Base-by-base conservation (phyloP, 129 eudicot genomes). In the Artemisia argyi region DNA sequence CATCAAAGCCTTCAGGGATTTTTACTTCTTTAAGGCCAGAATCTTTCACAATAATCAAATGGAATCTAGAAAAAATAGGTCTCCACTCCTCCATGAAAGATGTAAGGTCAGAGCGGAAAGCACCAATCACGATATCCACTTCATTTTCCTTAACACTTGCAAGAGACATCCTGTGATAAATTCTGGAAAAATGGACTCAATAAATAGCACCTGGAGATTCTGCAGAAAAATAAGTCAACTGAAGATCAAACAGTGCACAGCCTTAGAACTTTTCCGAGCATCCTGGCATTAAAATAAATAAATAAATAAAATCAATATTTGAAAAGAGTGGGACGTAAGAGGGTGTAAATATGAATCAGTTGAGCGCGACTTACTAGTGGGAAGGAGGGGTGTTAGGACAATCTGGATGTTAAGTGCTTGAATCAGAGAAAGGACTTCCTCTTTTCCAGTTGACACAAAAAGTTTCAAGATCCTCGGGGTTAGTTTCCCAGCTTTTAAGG, bases 51-150 rank as follows among this genome's bases (percentile, higher is more conserved):
- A 95, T 86, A 66, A 95, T 95, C 76, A 90, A 74, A 82, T 95
- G 99, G 82, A 78, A 95, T 52, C 83, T 79, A 66, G 99, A 90
- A 76, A 94, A 85, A n/a, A 94, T 44, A 11, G 96, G 85, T 48
- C 86, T 78, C 99, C 99, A 95, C 42, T 83, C 96, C 44, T 95
- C 90, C 94, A 95, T 48, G 79, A 90, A 95, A 51, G 91, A 81
- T 55, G 96, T 86, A 13, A 95, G 97, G 68, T 95, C 96, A 10
- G 83, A 61, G 30, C 82, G 89, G 44, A 95, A 79, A 15, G 97
- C 99, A 39, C 85, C 99, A 66, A 95, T 90, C 71, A 95, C 99
- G 58, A 95, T 95, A 77, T 95, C 99, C 49, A 95, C 91, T 73
- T 95, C 97, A 50, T 86, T 87, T 14, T 83, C 83, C 12, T 69